Evolutionary conservation across 345 rosid species (phyloP), one percentile per base, ranked within the genome.

Genomic region (Cochlearia excelsa): DNA sequence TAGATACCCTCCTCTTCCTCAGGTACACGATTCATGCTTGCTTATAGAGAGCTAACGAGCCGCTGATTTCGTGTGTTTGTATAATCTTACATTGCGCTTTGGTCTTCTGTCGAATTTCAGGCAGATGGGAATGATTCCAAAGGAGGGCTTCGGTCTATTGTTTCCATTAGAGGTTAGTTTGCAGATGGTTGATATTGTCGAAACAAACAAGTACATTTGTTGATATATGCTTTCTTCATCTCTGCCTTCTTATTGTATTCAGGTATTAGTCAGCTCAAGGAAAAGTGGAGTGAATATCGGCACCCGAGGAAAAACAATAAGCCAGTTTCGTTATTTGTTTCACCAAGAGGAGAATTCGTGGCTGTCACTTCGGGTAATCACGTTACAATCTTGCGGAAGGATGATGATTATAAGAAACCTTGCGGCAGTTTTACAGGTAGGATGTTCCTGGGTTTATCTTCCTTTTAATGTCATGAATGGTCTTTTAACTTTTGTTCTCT

Each of bases 331-430:
- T 58, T 93, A 69, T 81, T 89, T 65, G 39, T 89, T 54, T 93
- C 99, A 16, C 80, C 82, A 2, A 77, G 81, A 50, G 95, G 94
- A 47, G 91, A 93, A 54, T 72, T 75, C 29, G 84, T 93, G 4
- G 94, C 99, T 51, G 95, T 89, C 54, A 85, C 94, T 60, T 71
- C 84, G 9, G 93, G 79, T 23, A 78, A 81, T 75, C 88, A 79
- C 26, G 79, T 93, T 43, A 87, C 88, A 1, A 75, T 93, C 54
- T 78, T 93, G 68, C 67, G 63, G 45, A 85, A 77, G 80, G 84
- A 82, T 63, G 86, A 89, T 68, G 90, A 81, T 75, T 93, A 78
- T 71, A 69, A 46, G 69, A 74, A 80, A 55, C 88, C 99, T 1
- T 81, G 57, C 63, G 95, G 92, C 59, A 61, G 46, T 46, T 93